Evolutionary conservation across 1,139 yeast species (phyloP).

Genomic region (Suhomyces ambrosiae): DNA sequence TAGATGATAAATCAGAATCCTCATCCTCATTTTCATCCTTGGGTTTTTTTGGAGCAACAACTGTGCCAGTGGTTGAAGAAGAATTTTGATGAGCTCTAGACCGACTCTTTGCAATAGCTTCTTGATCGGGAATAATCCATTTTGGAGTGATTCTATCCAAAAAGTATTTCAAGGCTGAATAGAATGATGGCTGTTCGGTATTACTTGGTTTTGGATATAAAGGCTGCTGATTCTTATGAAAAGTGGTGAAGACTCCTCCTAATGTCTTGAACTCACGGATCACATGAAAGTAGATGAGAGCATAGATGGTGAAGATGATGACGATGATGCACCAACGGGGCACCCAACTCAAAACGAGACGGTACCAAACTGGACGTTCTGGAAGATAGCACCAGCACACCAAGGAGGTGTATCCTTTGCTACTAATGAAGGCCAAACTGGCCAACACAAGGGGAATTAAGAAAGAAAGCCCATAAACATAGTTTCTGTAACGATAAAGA

Average conservation of each 20-base stretch:
- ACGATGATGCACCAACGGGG: constrained; percentile 73
- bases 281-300: constrained; percentile 74
- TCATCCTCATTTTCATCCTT: constrained; percentile 10
- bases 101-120: constrained; percentile 1
- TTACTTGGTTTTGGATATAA: constrained; percentile 13
- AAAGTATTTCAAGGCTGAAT: constrained; percentile 38
- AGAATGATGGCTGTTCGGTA: constrained; percentile 37
- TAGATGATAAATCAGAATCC: constrained; percentile 10
- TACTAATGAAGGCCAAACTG: constrained; percentile 64
- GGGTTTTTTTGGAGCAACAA: background rate
- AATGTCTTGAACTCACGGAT: constrained; percentile 57
- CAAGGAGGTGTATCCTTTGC: constrained; percentile 59
- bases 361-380: constrained; percentile 70
- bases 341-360: constrained; percentile 77
- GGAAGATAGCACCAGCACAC: constrained; percentile 86
- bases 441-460: constrained; percentile 71
- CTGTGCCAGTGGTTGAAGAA: constrained; percentile 5
- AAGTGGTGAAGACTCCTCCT: constrained; percentile 48
- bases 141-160: constrained; percentile 32
- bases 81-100: constrained; percentile 2
- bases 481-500: constrained; percentile 58
- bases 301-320: constrained; percentile 64
- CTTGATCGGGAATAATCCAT: constrained; percentile 31
- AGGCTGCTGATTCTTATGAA: constrained; percentile 22
- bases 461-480: constrained; percentile 61